Percentiles rank a stretch among this genome's conserved stretches.
These are phyloP conservation scores for Fusarium sp. DNA, from an alignment of 2,329 filamentous ascomycete genomes.

Conservation along the genomic window DNA sequence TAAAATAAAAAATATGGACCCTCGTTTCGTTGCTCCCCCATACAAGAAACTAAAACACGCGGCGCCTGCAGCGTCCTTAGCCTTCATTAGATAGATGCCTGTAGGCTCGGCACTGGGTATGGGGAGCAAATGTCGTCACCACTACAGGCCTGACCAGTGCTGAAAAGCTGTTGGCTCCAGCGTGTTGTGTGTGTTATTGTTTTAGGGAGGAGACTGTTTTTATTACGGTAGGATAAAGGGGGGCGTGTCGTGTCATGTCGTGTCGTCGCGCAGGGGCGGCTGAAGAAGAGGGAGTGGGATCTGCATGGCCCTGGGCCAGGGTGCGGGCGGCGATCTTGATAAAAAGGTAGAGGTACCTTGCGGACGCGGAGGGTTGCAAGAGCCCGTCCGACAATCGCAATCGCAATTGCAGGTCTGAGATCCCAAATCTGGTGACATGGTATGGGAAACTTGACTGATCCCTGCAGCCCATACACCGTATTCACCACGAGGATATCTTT, in stretches of 20 bases:
- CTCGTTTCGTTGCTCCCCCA: constrained; percentile 17
- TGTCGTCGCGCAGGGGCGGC: constrained; percentile 19
- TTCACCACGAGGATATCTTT: not conserved
- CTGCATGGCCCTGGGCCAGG: constrained; percentile 30
- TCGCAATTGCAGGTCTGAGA: constrained; percentile 32
- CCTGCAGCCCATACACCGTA: constrained; percentile 12
- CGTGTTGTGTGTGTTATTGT: constrained; percentile 21
- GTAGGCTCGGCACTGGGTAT: constrained; percentile 4
- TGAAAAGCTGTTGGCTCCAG: constrained; percentile 23
- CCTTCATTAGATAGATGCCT: constrained; percentile 8
- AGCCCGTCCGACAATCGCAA: constrained; percentile 29
- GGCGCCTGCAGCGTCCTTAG: constrained; percentile 23
- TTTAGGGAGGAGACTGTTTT: constrained; percentile 23
- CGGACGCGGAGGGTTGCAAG: constrained; percentile 27
- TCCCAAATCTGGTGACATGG: constrained; percentile 31
- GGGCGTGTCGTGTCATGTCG: constrained; percentile 41
- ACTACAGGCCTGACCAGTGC: constrained; percentile 7
- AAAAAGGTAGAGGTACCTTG: constrained; percentile 25
- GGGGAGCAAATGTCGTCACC: constrained; percentile 41
- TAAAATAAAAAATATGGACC: constrained; percentile 30
- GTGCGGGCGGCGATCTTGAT: constrained; percentile 41
- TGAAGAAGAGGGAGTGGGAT: constrained; percentile 24
- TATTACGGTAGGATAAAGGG: constrained; percentile 21
- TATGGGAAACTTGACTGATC: constrained; percentile 28
- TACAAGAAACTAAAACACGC: constrained; percentile 40